Conservation (phyloP, 2,329 filamentous ascomycete genomes). For the Ramichloridium luteum region DNA sequence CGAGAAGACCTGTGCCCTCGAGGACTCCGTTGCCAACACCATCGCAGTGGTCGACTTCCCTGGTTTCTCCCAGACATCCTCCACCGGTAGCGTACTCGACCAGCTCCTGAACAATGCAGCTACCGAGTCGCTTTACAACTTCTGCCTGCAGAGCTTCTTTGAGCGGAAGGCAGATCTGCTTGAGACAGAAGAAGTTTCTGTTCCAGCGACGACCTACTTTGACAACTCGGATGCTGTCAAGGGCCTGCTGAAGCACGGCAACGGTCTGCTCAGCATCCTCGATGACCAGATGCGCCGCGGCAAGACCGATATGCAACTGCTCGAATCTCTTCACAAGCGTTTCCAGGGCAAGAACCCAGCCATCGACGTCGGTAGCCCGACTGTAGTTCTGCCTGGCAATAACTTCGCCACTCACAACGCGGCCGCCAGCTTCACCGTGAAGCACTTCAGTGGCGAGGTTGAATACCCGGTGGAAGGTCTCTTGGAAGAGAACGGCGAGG, state of each 20-base stretch:
- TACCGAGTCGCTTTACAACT: slow-evolving; percentile 81
- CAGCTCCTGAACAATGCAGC: slow-evolving; percentile 93
- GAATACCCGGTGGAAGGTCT: slow-evolving; percentile 82
- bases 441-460: slow-evolving; percentile 92
- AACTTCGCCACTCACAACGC: slow-evolving; percentile 80
- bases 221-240: slow-evolving; percentile 93
- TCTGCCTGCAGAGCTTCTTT: slow-evolving; percentile 91
- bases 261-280: slow-evolving; percentile 83
- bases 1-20: slow-evolving; percentile 71
- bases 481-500: slow-evolving; percentile 89
- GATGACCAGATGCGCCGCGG: slow-evolving; percentile 91
- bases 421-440: slow-evolving; percentile 72
- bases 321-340: slow-evolving; percentile 81
- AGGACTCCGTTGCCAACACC: slow-evolving; percentile 84
- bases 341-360: slow-evolving; percentile 92
- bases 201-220: slow-evolving; percentile 89
- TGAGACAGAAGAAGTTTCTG: slow-evolving; percentile 83
- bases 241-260: slow-evolving; percentile 80
- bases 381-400: slow-evolving; percentile 67
- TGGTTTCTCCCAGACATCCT: slow-evolving; percentile 73
- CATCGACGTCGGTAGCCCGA: slow-evolving; percentile 65
- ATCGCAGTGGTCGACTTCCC: slow-evolving; percentile 94
- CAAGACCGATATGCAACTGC: slow-evolving; percentile 74
- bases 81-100: slow-evolving; percentile 76
- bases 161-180: slow-evolving; percentile 86